These are phyloP conservation scores for Trichothecium roseum DNA, from an alignment of 2,329 filamentous ascomycete species.

Conservation along the genomic window DNA sequence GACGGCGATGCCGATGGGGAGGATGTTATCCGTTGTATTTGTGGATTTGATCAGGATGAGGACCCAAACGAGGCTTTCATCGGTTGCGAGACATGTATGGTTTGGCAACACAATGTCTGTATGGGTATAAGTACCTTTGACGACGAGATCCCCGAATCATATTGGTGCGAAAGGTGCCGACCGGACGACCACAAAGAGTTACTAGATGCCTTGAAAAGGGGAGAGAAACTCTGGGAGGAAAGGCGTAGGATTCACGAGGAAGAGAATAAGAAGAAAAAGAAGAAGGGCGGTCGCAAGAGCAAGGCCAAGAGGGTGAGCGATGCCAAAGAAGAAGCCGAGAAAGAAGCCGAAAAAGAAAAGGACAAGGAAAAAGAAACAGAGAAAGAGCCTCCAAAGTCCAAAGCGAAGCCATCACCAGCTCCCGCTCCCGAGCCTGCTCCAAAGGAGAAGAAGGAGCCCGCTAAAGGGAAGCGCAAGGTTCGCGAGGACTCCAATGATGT, in stretches of 20 bases:
- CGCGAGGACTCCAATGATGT: constrained; percentile 46
- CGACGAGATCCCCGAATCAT: constrained; percentile 70
- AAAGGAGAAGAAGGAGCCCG: constrained; percentile 41
- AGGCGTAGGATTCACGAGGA: constrained; percentile 53
- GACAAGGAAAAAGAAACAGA: constrained; percentile 3
- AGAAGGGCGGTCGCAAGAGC: constrained; percentile 49
- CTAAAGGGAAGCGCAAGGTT: constrained; percentile 44
- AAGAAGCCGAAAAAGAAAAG: constrained; percentile 15
- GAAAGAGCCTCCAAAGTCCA: constrained; percentile 8
- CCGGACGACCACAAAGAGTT: constrained; percentile 77
- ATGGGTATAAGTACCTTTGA: constrained; percentile 74
- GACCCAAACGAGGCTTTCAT: constrained; percentile 90
- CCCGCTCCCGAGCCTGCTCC: constrained; percentile 23
- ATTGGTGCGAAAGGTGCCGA: constrained; percentile 85
- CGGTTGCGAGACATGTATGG: constrained; percentile 82
- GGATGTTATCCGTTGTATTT: constrained; percentile 86
- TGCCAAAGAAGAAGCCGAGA: constrained; percentile 47
- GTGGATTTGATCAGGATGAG: constrained; percentile 77
- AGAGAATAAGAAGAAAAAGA: constrained; percentile 47
- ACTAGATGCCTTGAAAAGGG: constrained; percentile 64
- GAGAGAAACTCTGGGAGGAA: constrained; percentile 80
- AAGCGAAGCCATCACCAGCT: constrained; percentile 28
- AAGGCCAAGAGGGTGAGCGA: constrained; percentile 58
- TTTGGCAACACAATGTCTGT: constrained; percentile 97
- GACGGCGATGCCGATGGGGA: constrained; percentile 40